phyloP scores from a whole-genome alignment of 2,329 filamentous ascomycete species.

The Penicillium fuscoglaucum region DNA sequence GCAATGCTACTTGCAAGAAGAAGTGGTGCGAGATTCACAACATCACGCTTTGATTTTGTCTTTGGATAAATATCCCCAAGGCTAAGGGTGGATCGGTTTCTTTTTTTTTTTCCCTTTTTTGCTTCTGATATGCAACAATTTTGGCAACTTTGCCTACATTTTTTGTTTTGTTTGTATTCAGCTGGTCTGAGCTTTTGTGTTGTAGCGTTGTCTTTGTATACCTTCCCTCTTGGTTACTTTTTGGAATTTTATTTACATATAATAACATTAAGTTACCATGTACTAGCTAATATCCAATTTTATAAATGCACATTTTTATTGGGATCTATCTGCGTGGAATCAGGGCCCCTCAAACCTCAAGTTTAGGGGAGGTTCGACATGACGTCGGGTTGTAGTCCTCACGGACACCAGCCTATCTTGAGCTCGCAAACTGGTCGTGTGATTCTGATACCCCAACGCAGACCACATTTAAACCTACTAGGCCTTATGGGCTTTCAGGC shows the following conservation, averaged over 20 bases:
- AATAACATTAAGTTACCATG: not conserved
- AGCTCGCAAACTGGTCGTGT: too few species aligned
- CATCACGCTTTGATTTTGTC: conserved; percentile 18
- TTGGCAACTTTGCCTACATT: too few species aligned
- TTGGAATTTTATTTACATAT: not conserved
- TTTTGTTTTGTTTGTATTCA: not conserved
- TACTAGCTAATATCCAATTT: not conserved
- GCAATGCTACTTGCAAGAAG: conserved; percentile 62
- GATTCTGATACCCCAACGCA: too few species aligned
- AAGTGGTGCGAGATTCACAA: conserved; percentile 56
- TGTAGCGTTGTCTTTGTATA: not conserved
- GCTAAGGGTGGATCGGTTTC: not conserved
- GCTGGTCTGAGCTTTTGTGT: conserved; percentile 3
- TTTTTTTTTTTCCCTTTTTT: not conserved
- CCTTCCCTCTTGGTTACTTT: not conserved
- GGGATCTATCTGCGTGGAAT: not conserved
- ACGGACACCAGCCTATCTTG: too few species aligned
- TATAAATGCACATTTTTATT: too few species aligned
- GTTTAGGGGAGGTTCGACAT: too few species aligned
- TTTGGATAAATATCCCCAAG: not conserved
- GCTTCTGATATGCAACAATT: not conserved
- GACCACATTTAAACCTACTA: too few species aligned
- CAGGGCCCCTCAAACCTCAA: not conserved
- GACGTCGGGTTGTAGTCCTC: not conserved
- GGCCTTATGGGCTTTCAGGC: not conserved